Evolutionary conservation across 176 grass and related monocot species (phyloP).

Genomic region (Carex kokanica): DNA sequence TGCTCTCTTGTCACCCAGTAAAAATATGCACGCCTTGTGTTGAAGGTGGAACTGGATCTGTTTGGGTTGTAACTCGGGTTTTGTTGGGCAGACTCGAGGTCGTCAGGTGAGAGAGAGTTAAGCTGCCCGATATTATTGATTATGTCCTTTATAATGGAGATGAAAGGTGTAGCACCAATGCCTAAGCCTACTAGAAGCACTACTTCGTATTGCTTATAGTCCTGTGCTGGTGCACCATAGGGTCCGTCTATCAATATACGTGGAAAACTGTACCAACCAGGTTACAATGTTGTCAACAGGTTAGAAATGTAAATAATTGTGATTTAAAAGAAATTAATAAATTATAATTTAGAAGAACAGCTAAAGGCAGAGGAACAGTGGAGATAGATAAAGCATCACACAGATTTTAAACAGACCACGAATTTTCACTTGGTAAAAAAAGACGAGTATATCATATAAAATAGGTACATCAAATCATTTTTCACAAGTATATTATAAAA

Average conservation of each 20-base stretch:
- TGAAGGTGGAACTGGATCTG: slow-evolving; percentile 36
- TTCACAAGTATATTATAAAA: neutral
- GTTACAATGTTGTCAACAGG: neutral
- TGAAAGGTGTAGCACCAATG: slow-evolving; percentile 92
- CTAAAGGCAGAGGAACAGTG: neutral
- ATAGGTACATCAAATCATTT: neutral
- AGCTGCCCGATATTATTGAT: slow-evolving; percentile 71
- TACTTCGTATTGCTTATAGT: slow-evolving; percentile 90
- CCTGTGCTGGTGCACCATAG: slow-evolving; percentile 82
- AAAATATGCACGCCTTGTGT: slow-evolving; percentile 73
- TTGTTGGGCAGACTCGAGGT: slow-evolving; percentile 30
- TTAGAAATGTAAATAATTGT: neutral
- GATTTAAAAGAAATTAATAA: slow-evolving; percentile 5
- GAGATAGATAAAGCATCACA: neutral
- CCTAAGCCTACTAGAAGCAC: slow-evolving; percentile 78
- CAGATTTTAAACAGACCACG: neutral
- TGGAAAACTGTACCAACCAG: slow-evolving; percentile 50
- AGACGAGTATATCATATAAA: too few relatives aligned
- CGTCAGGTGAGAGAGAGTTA: slow-evolving; percentile 22
- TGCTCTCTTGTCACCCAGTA: slow-evolving; percentile 96
- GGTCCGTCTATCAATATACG: slow-evolving; percentile 82
- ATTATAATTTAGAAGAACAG: neutral
- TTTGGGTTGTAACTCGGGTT: neutral
- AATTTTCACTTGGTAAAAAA: neutral
- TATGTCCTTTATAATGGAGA: slow-evolving; percentile 95